Evolutionary conservation across 2,329 filamentous ascomycete genomes (phyloP), one percentile per base, ranked within the genome.

Genomic region (Botryotinia convoluta): DNA sequence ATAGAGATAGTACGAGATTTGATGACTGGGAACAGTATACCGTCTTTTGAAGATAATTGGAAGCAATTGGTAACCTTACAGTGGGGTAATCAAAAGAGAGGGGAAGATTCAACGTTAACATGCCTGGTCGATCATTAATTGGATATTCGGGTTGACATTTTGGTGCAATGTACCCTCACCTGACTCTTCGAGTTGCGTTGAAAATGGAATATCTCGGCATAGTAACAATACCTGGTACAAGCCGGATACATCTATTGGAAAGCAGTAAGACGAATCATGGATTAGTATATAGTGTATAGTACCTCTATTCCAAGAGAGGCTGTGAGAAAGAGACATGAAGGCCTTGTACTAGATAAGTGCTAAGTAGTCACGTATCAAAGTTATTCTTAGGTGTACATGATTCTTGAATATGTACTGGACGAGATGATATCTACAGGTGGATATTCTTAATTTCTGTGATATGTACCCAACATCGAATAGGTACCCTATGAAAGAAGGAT

Each of bases 241-340:
- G 45, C 64, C 51, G 26, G 45, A 67, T 54, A 67, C 64, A 68
- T 71, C 29, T 48, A 37, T 63, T 39, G 69, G 45, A 42, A 57
- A 54, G 60, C 59, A 39, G 69, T 42, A 54, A 71, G 69, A 71
- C 69, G 57, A 65, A 64, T 65, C 57, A 64, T 54, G 44, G 45
- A 57, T 68, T 29, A 42, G 64, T 29, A 57, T 54, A 68, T 68
- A 68, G 45, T 54, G 37, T 57, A 68, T 18, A 57, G 22, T 26
- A 60, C 45, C 44, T 71, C 69, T 71, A 71, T 71, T 71, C 45
- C 60, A 61, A 71, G 60, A 65, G 69, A 71, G 69, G 69, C 69
- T 71, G 69, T 71, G 48, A 68, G 45, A 35, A 57, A 57, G 32
- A 42, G 35, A 29, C 35, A 67, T 44, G 26, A 44, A 67, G 26